Conservation (phyloP, 2,329 filamentous ascomycete genomes). For the Botrytis galanthina region DNA sequence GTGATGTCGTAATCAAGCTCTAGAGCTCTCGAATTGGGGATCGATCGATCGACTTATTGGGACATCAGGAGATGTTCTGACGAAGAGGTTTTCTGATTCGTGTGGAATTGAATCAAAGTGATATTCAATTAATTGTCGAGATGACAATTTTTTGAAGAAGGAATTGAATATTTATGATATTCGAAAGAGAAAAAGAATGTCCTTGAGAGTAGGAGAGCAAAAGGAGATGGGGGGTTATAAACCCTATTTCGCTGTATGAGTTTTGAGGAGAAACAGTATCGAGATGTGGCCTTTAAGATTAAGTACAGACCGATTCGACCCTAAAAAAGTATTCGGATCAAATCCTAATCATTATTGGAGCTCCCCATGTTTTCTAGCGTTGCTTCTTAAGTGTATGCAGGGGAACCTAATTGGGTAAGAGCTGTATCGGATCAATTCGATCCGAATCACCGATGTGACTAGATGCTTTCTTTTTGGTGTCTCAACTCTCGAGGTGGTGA, state of each 20-base stretch:
- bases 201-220: neutral
- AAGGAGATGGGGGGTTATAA: neutral
- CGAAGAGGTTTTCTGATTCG: neutral
- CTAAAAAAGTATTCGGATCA: neutral
- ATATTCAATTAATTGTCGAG: neutral
- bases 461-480: neutral
- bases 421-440: neutral
- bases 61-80: constrained; percentile 2
- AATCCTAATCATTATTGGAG: constrained; percentile 13
- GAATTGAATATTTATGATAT: neutral
- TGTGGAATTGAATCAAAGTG: neutral
- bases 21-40: constrained; percentile 15
- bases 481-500: neutral
- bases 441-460: neutral
- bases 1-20: constrained; percentile 3
- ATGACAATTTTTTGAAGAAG: neutral
- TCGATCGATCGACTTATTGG: constrained; percentile 15
- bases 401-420: neutral
- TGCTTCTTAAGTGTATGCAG: neutral
- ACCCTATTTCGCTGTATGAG: neutral
- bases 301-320: neutral
- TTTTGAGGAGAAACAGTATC: neutral
- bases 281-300: constrained; percentile 13
- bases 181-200: neutral
- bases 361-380: constrained; percentile 12